A percentile compares a stretch with the other conserved stretches of the same genome.
Conservation (phyloP, 2,329 filamentous ascomycete genomes). For the Trichoderma atrobrunneum region DNA sequence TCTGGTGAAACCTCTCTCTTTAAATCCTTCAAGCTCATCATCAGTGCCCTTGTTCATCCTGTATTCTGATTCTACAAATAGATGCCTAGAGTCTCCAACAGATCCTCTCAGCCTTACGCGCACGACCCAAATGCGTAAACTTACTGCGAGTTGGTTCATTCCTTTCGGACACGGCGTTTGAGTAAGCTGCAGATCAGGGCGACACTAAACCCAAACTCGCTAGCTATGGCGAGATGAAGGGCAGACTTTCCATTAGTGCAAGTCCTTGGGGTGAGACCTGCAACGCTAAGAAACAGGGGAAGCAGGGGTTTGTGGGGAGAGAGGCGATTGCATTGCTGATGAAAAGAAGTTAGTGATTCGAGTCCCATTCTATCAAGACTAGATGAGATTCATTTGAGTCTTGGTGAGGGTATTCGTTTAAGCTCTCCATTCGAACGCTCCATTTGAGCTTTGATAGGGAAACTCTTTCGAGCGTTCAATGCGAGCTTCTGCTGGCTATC, state of each 20-base stretch:
- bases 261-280: background rate
- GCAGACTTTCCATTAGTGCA: background rate
- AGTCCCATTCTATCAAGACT: background rate
- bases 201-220: background rate
- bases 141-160: background rate
- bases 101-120: background rate
- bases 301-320: background rate
- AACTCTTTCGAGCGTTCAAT: background rate
- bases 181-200: background rate
- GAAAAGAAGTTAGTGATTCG: background rate
- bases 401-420: background rate
- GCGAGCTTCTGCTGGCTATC: background rate
- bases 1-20: background rate
- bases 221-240: constrained; percentile 17
- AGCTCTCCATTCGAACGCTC: background rate
- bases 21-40: background rate
- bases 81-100: background rate
- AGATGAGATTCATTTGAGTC: background rate
- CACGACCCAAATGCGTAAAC: background rate
- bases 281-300: background rate
- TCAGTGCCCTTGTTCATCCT: background rate
- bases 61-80: background rate
- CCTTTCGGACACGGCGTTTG: background rate
- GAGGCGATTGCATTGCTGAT: no score
- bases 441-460: background rate